phyloP scores from a whole-genome alignment of 2,329 filamentous ascomycete genomes.

The Aspergillus pseudoterreus region DNA sequence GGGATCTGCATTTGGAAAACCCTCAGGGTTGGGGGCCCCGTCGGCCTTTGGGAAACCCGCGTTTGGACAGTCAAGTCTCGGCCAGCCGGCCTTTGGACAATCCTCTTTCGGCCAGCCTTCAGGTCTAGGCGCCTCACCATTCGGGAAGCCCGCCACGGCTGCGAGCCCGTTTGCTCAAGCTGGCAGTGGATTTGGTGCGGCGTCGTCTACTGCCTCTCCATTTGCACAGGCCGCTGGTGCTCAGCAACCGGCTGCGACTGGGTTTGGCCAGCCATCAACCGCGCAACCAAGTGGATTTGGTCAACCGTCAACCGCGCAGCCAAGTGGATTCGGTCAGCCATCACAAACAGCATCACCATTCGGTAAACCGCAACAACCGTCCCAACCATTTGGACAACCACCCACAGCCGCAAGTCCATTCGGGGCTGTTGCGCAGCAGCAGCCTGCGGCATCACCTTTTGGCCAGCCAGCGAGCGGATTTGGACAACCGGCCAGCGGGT shows the following conservation, averaged over 20 bases:
- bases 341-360: constrained; percentile 24
- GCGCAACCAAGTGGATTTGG: constrained; percentile 29
- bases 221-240: constrained; percentile 31
- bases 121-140: constrained; percentile 21
- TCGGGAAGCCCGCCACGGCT: constrained; percentile 32
- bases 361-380: constrained; percentile 20
- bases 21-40: constrained; percentile 25
- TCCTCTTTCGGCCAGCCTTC: constrained; percentile 25
- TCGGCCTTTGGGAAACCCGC: constrained; percentile 36
- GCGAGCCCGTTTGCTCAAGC: constrained; percentile 44
- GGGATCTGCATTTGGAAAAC: constrained; percentile 40
- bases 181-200: constrained; percentile 19
- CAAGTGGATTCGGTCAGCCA: constrained; percentile 34
- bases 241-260: constrained; percentile 21
- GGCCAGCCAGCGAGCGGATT: constrained; percentile 32
- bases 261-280: constrained; percentile 26
- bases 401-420: constrained; percentile 25
- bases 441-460: constrained; percentile 25
- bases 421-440: constrained; percentile 31
- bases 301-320: constrained; percentile 20
- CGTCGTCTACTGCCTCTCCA: constrained; percentile 15
- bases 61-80: constrained; percentile 43
- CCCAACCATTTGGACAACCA: constrained; percentile 31
- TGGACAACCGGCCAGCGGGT: constrained; percentile 11
- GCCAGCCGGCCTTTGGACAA: constrained; percentile 10